phyloP scores from a whole-genome alignment of 2,329 filamentous ascomycete species.

The Aspergillus fructus region DNA sequence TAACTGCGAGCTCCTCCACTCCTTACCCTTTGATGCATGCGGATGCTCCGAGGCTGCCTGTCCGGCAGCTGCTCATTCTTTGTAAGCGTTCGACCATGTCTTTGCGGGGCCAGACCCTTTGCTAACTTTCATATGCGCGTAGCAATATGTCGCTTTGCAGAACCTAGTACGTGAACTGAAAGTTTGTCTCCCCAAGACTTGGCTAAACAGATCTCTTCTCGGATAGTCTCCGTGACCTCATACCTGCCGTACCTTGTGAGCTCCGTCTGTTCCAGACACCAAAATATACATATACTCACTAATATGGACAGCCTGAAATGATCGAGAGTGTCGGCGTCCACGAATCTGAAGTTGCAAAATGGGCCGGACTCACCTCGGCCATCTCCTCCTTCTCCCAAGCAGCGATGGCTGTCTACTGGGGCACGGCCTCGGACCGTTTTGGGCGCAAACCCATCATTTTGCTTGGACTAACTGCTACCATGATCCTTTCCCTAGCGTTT shows the following conservation, averaged over 20 bases:
- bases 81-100: slow-evolving; percentile 50
- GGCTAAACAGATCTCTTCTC: background rate
- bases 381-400: slow-evolving; percentile 73
- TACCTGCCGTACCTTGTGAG: slow-evolving; percentile 61
- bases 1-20: background rate
- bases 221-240: slow-evolving; percentile 60
- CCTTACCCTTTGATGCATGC: slow-evolving; percentile 18
- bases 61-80: slow-evolving; percentile 74
- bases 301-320: slow-evolving; percentile 65
- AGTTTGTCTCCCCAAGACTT: slow-evolving; percentile 1
- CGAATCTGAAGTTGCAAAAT: slow-evolving; percentile 68
- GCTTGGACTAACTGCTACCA: slow-evolving; percentile 70
- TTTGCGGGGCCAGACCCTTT: slow-evolving; percentile 11
- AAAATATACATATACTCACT: background rate
- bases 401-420: slow-evolving; percentile 71
- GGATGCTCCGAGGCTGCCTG: slow-evolving; percentile 63
- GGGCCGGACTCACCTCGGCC: slow-evolving; percentile 73
- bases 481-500: slow-evolving; percentile 78
- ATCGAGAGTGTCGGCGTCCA: slow-evolving; percentile 74
- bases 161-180: slow-evolving; percentile 52
- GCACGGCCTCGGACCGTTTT: slow-evolving; percentile 71
- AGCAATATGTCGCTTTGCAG: slow-evolving; percentile 78
- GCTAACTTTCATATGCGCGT: slow-evolving; percentile 33
- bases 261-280: background rate
- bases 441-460: slow-evolving; percentile 84